phyloP scores from a whole-genome alignment of 2,329 filamentous ascomycete genomes.

The Penicillium sp. region DNA sequence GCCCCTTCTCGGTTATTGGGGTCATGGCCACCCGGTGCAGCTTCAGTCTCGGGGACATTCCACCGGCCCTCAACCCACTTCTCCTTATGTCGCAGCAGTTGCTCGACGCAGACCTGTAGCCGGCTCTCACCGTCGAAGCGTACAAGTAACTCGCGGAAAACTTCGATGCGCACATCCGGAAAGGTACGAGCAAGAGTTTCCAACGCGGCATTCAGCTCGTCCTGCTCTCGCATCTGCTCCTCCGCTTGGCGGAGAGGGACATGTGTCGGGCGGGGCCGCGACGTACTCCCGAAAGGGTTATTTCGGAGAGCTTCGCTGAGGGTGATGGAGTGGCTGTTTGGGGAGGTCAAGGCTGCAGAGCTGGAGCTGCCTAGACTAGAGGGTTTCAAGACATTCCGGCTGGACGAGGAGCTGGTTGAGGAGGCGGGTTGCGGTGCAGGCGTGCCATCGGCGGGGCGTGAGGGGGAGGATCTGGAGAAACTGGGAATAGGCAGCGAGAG shows the following conservation, averaged over 20 bases:
- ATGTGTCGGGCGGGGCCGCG: slow-evolving; percentile 36
- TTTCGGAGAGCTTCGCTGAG: slow-evolving; percentile 52
- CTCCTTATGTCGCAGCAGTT: slow-evolving; percentile 53
- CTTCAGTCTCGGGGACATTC: slow-evolving; percentile 45
- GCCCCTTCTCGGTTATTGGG: neutral
- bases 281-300: slow-evolving; percentile 49
- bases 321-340: slow-evolving; percentile 41
- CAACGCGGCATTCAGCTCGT: slow-evolving; percentile 52
- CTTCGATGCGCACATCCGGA: slow-evolving; percentile 54
- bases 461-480: slow-evolving; percentile 43
- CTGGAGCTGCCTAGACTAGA: slow-evolving; percentile 13
- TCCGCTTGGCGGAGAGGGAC: slow-evolving; percentile 29
- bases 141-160: slow-evolving; percentile 54
- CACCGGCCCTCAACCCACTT: slow-evolving; percentile 56
- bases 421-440: slow-evolving; percentile 24
- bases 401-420: too few species aligned
- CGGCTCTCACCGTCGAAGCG: slow-evolving; percentile 56
- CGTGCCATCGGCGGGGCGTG: slow-evolving; percentile 37
- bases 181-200: slow-evolving; percentile 51
- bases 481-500: slow-evolving; percentile 46
- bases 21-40: slow-evolving; percentile 15
- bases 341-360: slow-evolving; percentile 22
- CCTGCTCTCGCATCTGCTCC: slow-evolving; percentile 44
- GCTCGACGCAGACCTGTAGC: slow-evolving; percentile 54
- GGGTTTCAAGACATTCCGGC: slow-evolving; percentile 23